Percentiles rank a stretch among this genome's conserved stretches.
These are phyloP conservation scores for Zygotorulaspora florentina DNA, from an alignment of 805 yeast genomes.

Conservation along the genomic window DNA sequence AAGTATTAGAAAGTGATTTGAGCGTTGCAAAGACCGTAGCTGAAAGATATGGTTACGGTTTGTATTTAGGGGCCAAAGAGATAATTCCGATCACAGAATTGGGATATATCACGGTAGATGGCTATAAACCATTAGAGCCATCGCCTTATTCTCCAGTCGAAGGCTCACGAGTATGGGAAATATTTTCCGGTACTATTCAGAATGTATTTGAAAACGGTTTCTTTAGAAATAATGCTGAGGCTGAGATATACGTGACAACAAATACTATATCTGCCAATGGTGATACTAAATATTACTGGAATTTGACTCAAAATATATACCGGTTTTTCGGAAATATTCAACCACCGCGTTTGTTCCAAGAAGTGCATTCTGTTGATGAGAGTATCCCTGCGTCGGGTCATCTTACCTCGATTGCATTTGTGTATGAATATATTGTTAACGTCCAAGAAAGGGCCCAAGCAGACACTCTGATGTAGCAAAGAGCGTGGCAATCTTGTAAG, in stretches of 20 bases:
- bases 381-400: constrained; percentile 53
- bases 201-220: constrained; percentile 51
- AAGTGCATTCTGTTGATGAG: constrained; percentile 65
- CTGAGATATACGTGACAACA: constrained; percentile 42
- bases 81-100: constrained; percentile 25
- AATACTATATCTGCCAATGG: constrained; percentile 57
- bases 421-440: constrained; percentile 44
- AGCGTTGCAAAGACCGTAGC: constrained; percentile 42
- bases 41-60: constrained; percentile 44
- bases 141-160: constrained; percentile 40
- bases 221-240: constrained; percentile 23
- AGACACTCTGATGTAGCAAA: not conserved
- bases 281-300: constrained; percentile 58
- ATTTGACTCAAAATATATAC: constrained; percentile 50
- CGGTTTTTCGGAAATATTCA: constrained; percentile 38
- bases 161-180: constrained; percentile 36
- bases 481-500: too few relatives aligned
- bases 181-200: constrained; percentile 50
- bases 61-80: constrained; percentile 28
- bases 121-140: constrained; percentile 32
- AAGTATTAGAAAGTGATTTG: constrained; percentile 39
- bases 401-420: constrained; percentile 53
- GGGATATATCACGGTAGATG: constrained; percentile 31
- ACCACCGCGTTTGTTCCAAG: constrained; percentile 19
- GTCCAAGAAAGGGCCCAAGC: constrained; percentile 23